phyloP scores from a whole-genome alignment of 805 yeast species.

The Zygoascus ofunaensis region DNA sequence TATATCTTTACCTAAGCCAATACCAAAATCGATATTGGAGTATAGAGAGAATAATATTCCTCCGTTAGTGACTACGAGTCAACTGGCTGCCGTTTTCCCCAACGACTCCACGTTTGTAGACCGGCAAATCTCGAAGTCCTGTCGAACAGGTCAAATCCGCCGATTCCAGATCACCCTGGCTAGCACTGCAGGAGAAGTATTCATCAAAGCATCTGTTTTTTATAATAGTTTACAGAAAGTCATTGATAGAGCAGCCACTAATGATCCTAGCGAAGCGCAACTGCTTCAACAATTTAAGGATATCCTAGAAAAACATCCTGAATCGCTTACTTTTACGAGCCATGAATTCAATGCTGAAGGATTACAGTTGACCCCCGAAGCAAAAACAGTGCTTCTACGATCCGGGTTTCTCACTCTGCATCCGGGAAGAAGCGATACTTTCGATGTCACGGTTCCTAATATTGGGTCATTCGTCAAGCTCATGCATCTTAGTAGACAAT shows the following conservation, averaged over 20 bases:
- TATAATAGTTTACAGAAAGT: slow-evolving; percentile 6
- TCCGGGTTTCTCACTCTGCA: slow-evolving; percentile 30
- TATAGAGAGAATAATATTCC: slow-evolving; percentile 18
- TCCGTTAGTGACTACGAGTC: slow-evolving; percentile 25
- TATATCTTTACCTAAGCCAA: slow-evolving; percentile 17
- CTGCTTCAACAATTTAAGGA: slow-evolving; percentile 13
- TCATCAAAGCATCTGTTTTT: slow-evolving; percentile 22
- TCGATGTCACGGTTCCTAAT: slow-evolving; percentile 28
- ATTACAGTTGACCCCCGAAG: slow-evolving; percentile 9
- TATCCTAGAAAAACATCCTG: slow-evolving; percentile 22
- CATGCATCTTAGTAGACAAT: slow-evolving; percentile 24
- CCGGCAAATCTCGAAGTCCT: slow-evolving; percentile 22
- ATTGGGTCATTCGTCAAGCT: slow-evolving; percentile 31
- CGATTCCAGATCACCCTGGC: slow-evolving; percentile 23
- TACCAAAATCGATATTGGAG: slow-evolving; percentile 21
- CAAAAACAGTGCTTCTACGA: slow-evolving; percentile 16
- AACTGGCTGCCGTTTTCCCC: slow-evolving; percentile 30
- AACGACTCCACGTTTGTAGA: slow-evolving; percentile 30
- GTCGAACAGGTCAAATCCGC: slow-evolving; percentile 21
- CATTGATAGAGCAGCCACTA: slow-evolving; percentile 4
- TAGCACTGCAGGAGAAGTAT: slow-evolving; percentile 25
- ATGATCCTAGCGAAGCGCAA: background rate
- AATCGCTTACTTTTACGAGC: slow-evolving; percentile 20
- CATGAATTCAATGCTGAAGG: slow-evolving; percentile 19
- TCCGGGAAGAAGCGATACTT: slow-evolving; percentile 25